Percentiles rank a stretch among this genome's conserved stretches.
Evolutionary conservation across 2,329 filamentous ascomycete species (phyloP).

Genomic region (Ascochyta lentis): DNA sequence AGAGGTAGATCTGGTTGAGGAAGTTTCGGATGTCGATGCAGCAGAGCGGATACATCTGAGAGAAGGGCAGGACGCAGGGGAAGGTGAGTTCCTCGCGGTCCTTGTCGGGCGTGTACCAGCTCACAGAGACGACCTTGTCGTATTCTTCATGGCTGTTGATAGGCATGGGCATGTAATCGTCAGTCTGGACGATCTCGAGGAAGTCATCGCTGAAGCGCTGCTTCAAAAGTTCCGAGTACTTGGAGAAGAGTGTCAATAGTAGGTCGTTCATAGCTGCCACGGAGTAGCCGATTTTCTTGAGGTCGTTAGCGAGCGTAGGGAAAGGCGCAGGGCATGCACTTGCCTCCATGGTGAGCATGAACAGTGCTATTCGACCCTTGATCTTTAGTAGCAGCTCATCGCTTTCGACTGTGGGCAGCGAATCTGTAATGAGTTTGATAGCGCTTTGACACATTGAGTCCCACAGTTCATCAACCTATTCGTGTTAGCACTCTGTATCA

Average conservation of each 20-base stretch:
- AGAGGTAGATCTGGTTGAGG: conserved; percentile 97
- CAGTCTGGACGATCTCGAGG: conserved; percentile 86
- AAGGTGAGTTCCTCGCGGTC: conserved; percentile 78
- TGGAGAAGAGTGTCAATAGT: conserved; percentile 87
- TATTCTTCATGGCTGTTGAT: conserved; percentile 91
- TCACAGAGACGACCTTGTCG: conserved; percentile 93
- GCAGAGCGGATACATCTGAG: conserved; percentile 97
- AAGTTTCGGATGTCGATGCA: conserved; percentile 99
- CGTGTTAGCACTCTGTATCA: conserved; percentile 1
- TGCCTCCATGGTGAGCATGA: conserved; percentile 98
- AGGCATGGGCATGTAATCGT: conserved; percentile 99
- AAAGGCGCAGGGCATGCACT: conserved; percentile 30
- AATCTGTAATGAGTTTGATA: conserved; percentile 80
- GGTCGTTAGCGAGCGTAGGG: conserved; percentile 12
- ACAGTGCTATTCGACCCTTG: conserved; percentile 89
- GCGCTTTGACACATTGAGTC: conserved; percentile 95
- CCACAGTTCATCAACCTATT: conserved; percentile 93
- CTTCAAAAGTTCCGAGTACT: conserved; percentile 91
- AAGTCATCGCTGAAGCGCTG: conserved; percentile 94
- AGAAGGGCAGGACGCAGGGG: conserved; percentile 95
- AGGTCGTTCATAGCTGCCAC: conserved; percentile 82
- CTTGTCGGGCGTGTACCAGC: conserved; percentile 91
- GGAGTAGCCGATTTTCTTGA: conserved; percentile 85
- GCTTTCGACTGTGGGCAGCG: conserved; percentile 79
- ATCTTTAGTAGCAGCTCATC: conserved; percentile 92